Evolutionary conservation across 371 early-diverging fungal species (phyloP).

Genomic region (Zychaea mexicana): DNA sequence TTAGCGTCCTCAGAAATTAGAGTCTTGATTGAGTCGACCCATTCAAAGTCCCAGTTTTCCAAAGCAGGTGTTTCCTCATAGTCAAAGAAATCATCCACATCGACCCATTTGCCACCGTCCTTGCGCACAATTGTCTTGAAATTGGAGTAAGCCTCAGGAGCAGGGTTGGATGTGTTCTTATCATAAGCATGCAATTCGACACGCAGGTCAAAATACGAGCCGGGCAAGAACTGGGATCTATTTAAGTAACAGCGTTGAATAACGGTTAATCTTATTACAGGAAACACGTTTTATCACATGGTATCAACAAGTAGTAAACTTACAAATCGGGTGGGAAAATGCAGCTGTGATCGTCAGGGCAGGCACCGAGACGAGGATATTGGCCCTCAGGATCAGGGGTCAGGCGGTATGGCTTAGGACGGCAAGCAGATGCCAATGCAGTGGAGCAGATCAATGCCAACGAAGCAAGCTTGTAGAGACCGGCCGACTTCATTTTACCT

Average conservation of each 20-base stretch:
- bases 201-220: conserved; percentile 58
- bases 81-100: conserved; percentile 47
- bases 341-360: conserved; percentile 56
- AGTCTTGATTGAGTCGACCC: conserved; percentile 54
- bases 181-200: conserved; percentile 66
- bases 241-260: not conserved
- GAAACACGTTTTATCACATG: no score
- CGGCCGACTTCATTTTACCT: not conserved
- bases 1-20: conserved; percentile 35
- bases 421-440: conserved; percentile 20
- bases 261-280: not conserved
- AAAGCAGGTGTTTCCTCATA: conserved; percentile 27
- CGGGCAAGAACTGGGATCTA: conserved; percentile 58
- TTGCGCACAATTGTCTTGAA: conserved; percentile 54
- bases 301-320: no score
- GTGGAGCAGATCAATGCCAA: conserved; percentile 1
- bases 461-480: not conserved
- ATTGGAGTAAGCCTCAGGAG: conserved; percentile 22
- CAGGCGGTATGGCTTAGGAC: conserved; percentile 9
- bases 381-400: conserved; percentile 53
- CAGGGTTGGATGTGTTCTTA: conserved; percentile 37
- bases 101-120: conserved; percentile 35
- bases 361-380: conserved; percentile 59
- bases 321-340: conserved; percentile 63
- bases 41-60: conserved; percentile 58